A percentile compares a stretch with the other conserved stretches of the same genome.
Conservation (phyloP, 306 rosid species). For the Dryas alaskensis region DNA sequence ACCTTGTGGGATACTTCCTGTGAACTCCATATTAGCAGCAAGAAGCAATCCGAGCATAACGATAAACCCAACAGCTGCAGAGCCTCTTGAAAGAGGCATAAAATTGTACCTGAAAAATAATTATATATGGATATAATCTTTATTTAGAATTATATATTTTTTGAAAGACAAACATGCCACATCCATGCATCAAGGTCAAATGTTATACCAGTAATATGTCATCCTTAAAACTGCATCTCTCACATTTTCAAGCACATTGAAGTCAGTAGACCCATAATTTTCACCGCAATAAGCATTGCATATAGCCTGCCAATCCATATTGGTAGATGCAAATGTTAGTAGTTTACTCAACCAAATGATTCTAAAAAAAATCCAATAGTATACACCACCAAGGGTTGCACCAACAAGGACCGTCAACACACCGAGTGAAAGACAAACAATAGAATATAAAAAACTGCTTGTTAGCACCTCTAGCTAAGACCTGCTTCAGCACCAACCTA, state of each 20-base stretch:
- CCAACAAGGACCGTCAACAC: background rate
- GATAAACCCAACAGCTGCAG: constrained; percentile 77
- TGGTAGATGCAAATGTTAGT: constrained; percentile 10
- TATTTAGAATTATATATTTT: constrained; percentile 22
- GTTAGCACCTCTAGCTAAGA: constrained; percentile 1
- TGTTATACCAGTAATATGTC: constrained; percentile 90
- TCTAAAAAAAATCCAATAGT: background rate
- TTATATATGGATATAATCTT: background rate
- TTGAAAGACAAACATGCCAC: constrained; percentile 12
- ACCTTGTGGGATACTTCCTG: constrained; percentile 75
- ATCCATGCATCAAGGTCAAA: constrained; percentile 16
- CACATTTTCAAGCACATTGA: constrained; percentile 67
- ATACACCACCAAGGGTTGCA: background rate
- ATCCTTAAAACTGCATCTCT: constrained; percentile 91
- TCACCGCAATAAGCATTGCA: constrained; percentile 89
- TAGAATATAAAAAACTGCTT: background rate
- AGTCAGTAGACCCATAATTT: constrained; percentile 79
- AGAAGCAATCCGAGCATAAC: constrained; percentile 88
- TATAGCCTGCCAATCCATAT: constrained; percentile 53
- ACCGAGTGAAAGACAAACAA: background rate
- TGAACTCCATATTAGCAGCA: constrained; percentile 95
- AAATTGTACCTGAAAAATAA: constrained; percentile 78
- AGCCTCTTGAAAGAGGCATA: constrained; percentile 95
- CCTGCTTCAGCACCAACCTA: background rate
- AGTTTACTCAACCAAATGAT: constrained; percentile 4